phyloP scores from a whole-genome alignment of 2,329 filamentous ascomycete genomes.

The Aspergillus ustus region DNA sequence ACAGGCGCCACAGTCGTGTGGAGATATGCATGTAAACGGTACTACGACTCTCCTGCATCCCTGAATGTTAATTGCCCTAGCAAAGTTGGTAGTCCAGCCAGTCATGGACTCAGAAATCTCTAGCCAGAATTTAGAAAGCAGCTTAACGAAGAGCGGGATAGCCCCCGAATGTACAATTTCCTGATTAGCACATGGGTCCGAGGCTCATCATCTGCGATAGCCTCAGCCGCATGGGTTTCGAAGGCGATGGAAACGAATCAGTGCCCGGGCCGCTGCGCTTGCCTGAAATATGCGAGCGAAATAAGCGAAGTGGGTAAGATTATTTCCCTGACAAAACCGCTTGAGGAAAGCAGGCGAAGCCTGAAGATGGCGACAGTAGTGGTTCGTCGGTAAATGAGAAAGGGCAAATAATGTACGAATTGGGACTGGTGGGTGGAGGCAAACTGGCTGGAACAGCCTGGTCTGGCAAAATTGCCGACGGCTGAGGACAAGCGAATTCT shows the following conservation, averaged over 20 bases:
- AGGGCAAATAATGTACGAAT: conserved; percentile 9
- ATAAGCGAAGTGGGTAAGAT: background rate
- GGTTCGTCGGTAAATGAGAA: conserved; percentile 12
- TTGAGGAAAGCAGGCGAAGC: background rate
- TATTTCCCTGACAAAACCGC: background rate
- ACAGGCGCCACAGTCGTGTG: conserved; percentile 6
- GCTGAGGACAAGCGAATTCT: background rate
- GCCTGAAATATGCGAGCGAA: background rate
- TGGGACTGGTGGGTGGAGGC: conserved; percentile 14
- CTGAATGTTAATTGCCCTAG: background rate
- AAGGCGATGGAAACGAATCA: background rate
- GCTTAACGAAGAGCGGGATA: background rate
- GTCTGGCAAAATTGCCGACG: conserved; percentile 5
- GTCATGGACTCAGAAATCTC: background rate
- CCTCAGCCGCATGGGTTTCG: background rate
- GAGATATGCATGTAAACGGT: background rate
- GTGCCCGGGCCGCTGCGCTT: background rate
- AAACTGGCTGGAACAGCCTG: conserved; percentile 1
- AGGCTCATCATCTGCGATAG: conserved; percentile 3
- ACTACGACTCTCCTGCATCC: background rate
- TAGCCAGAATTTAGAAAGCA: background rate
- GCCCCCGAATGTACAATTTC: background rate
- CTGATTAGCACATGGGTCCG: conserved; percentile 9
- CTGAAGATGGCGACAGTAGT: conserved; percentile 3
- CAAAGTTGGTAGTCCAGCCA: background rate